Percentiles rank a stretch among this genome's conserved stretches.
Evolutionary conservation across 2,329 filamentous ascomycete species (phyloP).

Genomic region (Pyrenophora teres): DNA sequence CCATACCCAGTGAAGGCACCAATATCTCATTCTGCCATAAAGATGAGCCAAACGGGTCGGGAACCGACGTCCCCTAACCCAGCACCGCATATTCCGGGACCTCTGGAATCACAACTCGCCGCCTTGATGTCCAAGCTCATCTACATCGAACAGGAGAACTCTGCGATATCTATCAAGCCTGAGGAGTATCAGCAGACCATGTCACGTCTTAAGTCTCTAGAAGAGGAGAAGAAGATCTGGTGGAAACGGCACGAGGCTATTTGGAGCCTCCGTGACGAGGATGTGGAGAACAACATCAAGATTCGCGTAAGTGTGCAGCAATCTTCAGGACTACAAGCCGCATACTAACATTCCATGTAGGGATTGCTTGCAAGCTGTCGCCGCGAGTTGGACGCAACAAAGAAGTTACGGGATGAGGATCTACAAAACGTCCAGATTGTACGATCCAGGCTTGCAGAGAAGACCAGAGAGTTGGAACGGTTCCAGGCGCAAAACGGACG

Average conservation of each 20-base stretch:
- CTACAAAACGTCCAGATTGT: slow-evolving; percentile 48
- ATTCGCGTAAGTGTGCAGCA: slow-evolving; percentile 35
- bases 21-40: slow-evolving; percentile 24
- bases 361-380: slow-evolving; percentile 48
- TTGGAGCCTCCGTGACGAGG: slow-evolving; percentile 50
- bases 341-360: slow-evolving; percentile 11
- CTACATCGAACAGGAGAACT: slow-evolving; percentile 42
- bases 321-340: neutral
- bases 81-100: slow-evolving; percentile 38
- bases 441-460: slow-evolving; percentile 48
- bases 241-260: slow-evolving; percentile 48
- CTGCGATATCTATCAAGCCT: slow-evolving; percentile 43
- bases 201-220: slow-evolving; percentile 38
- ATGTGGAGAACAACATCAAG: slow-evolving; percentile 52
- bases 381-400: slow-evolving; percentile 47
- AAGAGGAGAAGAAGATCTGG: slow-evolving; percentile 46
- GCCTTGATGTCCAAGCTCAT: slow-evolving; percentile 47
- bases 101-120: slow-evolving; percentile 44
- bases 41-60: slow-evolving; percentile 15
- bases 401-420: slow-evolving; percentile 50
- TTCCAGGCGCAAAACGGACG: slow-evolving; percentile 29
- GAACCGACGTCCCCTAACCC: slow-evolving; percentile 25
- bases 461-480: slow-evolving; percentile 45
- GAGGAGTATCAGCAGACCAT: slow-evolving; percentile 45
- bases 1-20: slow-evolving; percentile 39